Percentiles rank a stretch among this genome's conserved stretches.
These are phyloP conservation scores for Elsinoe ampelina DNA, from an alignment of 2,329 filamentous ascomycete genomes.

Conservation along the genomic window DNA sequence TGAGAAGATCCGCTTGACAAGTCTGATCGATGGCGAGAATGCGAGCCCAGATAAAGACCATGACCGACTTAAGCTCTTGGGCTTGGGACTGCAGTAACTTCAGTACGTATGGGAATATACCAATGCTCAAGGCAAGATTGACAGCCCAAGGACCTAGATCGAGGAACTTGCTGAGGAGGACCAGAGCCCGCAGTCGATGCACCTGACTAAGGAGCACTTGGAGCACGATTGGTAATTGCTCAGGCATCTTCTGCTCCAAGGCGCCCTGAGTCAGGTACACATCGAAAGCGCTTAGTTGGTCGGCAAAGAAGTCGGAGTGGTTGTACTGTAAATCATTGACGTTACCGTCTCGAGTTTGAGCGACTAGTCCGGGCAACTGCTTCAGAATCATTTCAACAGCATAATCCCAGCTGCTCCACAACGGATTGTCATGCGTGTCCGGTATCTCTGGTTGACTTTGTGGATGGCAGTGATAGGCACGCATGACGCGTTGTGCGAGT, in stretches of 20 bases:
- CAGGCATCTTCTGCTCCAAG: conserved; percentile 75
- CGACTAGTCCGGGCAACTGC: conserved; percentile 74
- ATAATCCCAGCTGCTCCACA: conserved; percentile 97
- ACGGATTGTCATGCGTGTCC: conserved; percentile 83
- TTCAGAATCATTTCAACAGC: conserved; percentile 90
- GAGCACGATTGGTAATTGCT: conserved; percentile 90
- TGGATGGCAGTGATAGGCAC: conserved; percentile 89
- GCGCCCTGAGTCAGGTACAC: conserved; percentile 82
- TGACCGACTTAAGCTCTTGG: conserved; percentile 88
- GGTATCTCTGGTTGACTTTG: conserved; percentile 87
- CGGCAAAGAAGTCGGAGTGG: conserved; percentile 92
- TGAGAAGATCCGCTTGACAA: conserved; percentile 86
- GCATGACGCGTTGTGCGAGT: conserved; percentile 89
- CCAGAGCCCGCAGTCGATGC: conserved; percentile 80
- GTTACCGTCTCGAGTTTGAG: conserved; percentile 65
- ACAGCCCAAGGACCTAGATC: conserved; percentile 97
- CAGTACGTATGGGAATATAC: conserved; percentile 97
- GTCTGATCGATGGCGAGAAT: conserved; percentile 91
- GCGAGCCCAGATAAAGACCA: conserved; percentile 98
- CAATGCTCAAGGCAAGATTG: conserved; percentile 93
- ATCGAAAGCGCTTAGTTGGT: conserved; percentile 94
- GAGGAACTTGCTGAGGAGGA: conserved; percentile 84
- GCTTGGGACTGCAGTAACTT: conserved; percentile 94
- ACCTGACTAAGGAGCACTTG: conserved; percentile 95
- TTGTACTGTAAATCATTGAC: conserved; percentile 76